Evolutionary conservation across 805 yeast species (phyloP), one percentile per base, ranked within the genome.

Genomic region (Schwanniomyces pseudopolymorphus): DNA sequence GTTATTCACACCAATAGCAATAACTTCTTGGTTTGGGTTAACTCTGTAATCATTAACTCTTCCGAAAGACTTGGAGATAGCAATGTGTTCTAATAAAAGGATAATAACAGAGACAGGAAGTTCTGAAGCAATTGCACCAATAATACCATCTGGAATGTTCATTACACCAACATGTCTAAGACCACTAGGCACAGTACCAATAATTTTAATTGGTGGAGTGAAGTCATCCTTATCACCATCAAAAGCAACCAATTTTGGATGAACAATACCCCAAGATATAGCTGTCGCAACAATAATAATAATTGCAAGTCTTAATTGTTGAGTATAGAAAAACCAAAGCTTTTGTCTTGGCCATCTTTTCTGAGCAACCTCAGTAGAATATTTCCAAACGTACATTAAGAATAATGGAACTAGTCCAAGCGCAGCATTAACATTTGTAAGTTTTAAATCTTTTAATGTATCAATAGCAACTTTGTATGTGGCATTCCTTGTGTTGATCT

Each of bases 1-100:
- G 69, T 91, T 91, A 44, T 94, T 85, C 39, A 86, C 87, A 59
- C 97, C 97, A 66, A 91, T 91, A 36, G 97, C 97, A 60, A 91
- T 79, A 45, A 91, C 78, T 67, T 91, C 97, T 74, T 91, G 97
- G 69, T 91, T 92, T 41, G 97, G 96, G 49, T 84, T 80, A 57
- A 91, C 85, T 58, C 88, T 89, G 69, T 91, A 91, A 63, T 89
- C 96, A 62, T 91, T 90, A 54, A 90, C 72, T 68, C 97, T 80
- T 46, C 97, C 97, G 61, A 91, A 91, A 1, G 97, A 89, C 67
- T 90, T 91, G 43, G 97, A 77, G 56, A 91, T 91, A 43, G 97
- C 90, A 61, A 91, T 91, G 65, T 91, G 97, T 66, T 91, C 97
- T 55, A 91, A 75, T 53, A 91, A 78, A 57, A 91, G 75, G 49